Evolutionary conservation across 1,284 basidiomycete species (phyloP), one percentile per base, ranked within the genome.

Genomic region (Macrocystidia cucumis): DNA sequence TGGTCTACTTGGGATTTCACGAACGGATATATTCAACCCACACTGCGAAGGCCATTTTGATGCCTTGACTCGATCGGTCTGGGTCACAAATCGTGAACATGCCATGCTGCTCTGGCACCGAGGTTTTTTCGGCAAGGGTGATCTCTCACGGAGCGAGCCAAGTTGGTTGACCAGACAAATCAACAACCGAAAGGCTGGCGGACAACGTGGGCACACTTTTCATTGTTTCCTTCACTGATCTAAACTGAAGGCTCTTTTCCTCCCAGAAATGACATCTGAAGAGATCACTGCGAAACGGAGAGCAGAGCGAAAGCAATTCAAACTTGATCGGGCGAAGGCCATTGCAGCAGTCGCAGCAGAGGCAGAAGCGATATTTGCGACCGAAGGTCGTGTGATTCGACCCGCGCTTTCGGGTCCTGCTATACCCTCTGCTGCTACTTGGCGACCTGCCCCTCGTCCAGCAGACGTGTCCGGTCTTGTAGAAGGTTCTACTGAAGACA

Each of bases 101-200:
- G 74, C 77, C 23, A 65, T 67, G 45, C 60, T 82, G 1, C 68
- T 98, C 17, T 99, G 96, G 88, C 68, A 76, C 29, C 67, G 86
- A 39, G 95, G 96, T 0, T 98, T 98, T 65, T 98, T 98, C 56
- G 95, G 96, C 13, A 98, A 98, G 57, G 96, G 96, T 1, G 85
- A 85, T 50, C 63, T 98, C 32, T 92, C 88, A 23, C 63, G 96
- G 36, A 95, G 90, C 56, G 96, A 98, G 57, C 95, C 95, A 1
- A 91, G 80, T 32, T 99, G 95, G 96, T 64, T 82, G 44, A 74
- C 74, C 21, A 68, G 88, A 41, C 78, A 85, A 46, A 63, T 83
- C 25, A 88, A 86, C 51, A 66, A 76, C n/a, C 57, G 59, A 43
- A 70, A 62, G 46, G 66, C 59, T 32, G 69, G 69, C 18, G 69